Evolutionary conservation across 495 filamentous ascomycete species (phyloP).

Genomic region (Penicillium riverlandense): DNA sequence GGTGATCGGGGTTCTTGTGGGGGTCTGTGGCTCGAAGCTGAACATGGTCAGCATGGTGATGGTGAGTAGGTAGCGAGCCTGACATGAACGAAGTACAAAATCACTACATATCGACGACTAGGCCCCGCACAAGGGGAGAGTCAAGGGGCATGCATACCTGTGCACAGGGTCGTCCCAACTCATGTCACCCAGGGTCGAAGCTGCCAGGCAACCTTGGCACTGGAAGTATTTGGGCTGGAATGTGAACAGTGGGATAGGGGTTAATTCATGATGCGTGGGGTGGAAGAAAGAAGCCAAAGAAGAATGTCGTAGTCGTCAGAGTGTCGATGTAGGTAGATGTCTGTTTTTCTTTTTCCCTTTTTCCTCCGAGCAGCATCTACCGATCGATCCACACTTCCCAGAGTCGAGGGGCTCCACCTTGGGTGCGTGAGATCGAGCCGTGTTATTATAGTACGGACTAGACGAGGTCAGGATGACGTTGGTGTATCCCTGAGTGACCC

Average conservation of each 20-base stretch:
- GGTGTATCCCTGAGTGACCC: no score
- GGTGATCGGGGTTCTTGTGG: conserved; percentile 66
- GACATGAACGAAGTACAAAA: no score
- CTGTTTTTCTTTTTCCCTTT: no score
- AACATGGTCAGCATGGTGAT: conserved; percentile 9
- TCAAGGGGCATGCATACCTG: conserved; percentile 48
- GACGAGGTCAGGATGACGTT: no score
- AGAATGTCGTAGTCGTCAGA: conserved; percentile 6
- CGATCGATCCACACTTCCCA: no score
- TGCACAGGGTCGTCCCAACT: conserved; percentile 68
- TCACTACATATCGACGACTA: neutral
- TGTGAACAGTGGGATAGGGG: conserved; percentile 7
- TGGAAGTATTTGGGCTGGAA: conserved; percentile 20
- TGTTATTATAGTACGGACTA: no score
- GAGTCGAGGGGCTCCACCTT: no score
- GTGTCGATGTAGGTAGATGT: no score
- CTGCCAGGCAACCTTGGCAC: conserved; percentile 30
- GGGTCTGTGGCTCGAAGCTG: conserved; percentile 76
- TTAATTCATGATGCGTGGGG: no score
- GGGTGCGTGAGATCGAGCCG: no score
- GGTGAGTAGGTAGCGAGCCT: no score
- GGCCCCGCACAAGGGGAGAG: conserved; percentile 18
- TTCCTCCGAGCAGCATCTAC: no score
- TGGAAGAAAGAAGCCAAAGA: conserved; percentile 24
- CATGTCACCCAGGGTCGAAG: conserved; percentile 51